Conservation (phyloP, 2,329 filamentous ascomycete genomes). For the Aciculosporium take region DNA sequence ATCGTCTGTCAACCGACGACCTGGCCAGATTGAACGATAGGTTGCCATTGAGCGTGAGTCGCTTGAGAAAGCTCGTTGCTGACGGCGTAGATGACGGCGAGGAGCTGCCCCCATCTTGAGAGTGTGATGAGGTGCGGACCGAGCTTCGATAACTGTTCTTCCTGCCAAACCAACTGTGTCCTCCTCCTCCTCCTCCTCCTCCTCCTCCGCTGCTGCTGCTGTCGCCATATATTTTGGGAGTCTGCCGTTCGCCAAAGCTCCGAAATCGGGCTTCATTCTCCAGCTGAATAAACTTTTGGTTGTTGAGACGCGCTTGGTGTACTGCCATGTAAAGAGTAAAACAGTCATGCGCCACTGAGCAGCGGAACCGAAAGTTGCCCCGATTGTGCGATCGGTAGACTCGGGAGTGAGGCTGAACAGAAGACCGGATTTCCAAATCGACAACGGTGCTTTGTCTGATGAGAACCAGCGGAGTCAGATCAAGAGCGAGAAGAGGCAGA, state of each 20-base stretch:
- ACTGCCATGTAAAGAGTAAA: constrained; percentile 72
- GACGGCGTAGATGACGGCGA: constrained; percentile 46
- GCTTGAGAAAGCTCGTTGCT: constrained; percentile 66
- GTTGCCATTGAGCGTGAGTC: constrained; percentile 57
- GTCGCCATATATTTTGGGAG: constrained; percentile 32
- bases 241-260: constrained; percentile 49
- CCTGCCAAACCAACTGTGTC: constrained; percentile 45
- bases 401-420: constrained; percentile 57
- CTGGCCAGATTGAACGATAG: constrained; percentile 67
- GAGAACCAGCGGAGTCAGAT: constrained; percentile 82
- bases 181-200: constrained; percentile 23
- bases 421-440: constrained; percentile 87
- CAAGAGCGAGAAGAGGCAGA: constrained; percentile 51
- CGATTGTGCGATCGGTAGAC: constrained; percentile 48
- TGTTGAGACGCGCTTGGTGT: constrained; percentile 79
- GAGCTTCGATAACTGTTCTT: constrained; percentile 52
- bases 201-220: constrained; percentile 24
- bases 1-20: constrained; percentile 53
- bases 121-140: constrained; percentile 46
- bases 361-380: constrained; percentile 80
- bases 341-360: constrained; percentile 62
- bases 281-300: constrained; percentile 67
- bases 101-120: constrained; percentile 60
- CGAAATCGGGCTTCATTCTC: constrained; percentile 55
- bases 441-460: constrained; percentile 82